These are phyloP conservation scores for Globisporangium paddicum DNA, from an alignment of 352 stramenopile species.

Conservation along the genomic window DNA sequence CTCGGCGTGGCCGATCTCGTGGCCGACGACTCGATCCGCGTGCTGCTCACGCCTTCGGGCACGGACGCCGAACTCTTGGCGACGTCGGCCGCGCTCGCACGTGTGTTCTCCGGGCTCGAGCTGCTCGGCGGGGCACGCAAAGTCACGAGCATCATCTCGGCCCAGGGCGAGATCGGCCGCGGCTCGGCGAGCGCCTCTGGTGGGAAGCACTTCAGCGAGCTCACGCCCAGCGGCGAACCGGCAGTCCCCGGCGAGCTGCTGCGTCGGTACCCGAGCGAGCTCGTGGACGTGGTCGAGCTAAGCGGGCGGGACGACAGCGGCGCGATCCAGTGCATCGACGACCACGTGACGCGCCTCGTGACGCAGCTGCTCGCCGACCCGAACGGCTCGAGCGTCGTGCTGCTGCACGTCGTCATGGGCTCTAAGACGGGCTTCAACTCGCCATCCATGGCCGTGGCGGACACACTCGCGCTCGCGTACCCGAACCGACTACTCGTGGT, in stretches of 20 bases:
- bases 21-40: constrained; percentile 38
- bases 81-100: constrained; percentile 59
- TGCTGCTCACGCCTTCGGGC: constrained; percentile 78
- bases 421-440: constrained; percentile 84
- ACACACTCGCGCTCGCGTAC: constrained; percentile 49
- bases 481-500: constrained; percentile 75
- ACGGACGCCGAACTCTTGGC: constrained; percentile 85
- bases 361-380: constrained; percentile 35
- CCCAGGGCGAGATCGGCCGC: constrained; percentile 79
- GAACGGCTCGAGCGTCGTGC: constrained; percentile 50
- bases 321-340: constrained; percentile 44
- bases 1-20: constrained; percentile 53
- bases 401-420: constrained; percentile 83
- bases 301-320: constrained; percentile 50
- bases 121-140: constrained; percentile 31
- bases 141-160: constrained; percentile 81
- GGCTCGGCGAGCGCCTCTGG: constrained; percentile 71
- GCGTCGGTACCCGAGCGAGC: constrained; percentile 47
- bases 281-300: constrained; percentile 66
- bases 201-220: constrained; percentile 78
- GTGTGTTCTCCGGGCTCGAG: constrained; percentile 47
- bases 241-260: constrained; percentile 37
- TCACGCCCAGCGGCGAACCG: constrained; percentile 65
- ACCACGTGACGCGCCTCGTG: constrained; percentile 37
- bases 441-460: constrained; percentile 61